These are phyloP conservation scores for Sechiopsis laciniata DNA, from an alignment of 306 rosid genomes.

Conservation along the genomic window DNA sequence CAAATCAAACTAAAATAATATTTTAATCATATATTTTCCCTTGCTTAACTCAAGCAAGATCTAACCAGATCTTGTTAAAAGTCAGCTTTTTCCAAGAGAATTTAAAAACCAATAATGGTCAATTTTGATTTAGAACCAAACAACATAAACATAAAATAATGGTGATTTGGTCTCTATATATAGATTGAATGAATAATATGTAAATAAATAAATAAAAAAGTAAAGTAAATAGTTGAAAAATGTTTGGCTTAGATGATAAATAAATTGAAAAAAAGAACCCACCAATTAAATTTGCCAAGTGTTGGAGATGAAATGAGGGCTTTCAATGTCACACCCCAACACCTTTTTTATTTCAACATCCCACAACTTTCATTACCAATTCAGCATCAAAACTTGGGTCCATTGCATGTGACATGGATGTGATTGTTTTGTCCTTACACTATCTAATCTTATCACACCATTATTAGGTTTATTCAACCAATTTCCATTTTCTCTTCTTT, in stretches of 20 bases:
- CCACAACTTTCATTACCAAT: constrained; percentile 1
- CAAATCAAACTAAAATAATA: no score
- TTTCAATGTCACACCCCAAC: constrained; percentile 8
- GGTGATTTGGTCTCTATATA: neutral
- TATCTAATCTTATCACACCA: neutral
- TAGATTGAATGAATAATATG: neutral
- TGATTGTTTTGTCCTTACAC: neutral
- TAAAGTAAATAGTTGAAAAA: neutral
- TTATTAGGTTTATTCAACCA: neutral
- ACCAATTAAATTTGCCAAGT: neutral
- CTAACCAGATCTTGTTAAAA: no score
- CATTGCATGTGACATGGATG: constrained; percentile 9
- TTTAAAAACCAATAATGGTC: neutral
- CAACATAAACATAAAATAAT: neutral
- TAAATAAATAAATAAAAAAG: neutral
- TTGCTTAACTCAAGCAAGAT: no score
- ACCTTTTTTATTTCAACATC: neutral
- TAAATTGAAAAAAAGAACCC: neutral
- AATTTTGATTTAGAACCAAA: neutral
- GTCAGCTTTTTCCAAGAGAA: neutral
- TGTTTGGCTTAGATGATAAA: no score
- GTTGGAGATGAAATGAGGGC: neutral
- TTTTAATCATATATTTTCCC: no score
- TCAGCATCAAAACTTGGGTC: constrained; percentile 15
- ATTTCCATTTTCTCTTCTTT: neutral